Evolutionary conservation across 2,329 filamentous ascomycete genomes (phyloP).

Genomic region (Ophiostoma quercus): DNA sequence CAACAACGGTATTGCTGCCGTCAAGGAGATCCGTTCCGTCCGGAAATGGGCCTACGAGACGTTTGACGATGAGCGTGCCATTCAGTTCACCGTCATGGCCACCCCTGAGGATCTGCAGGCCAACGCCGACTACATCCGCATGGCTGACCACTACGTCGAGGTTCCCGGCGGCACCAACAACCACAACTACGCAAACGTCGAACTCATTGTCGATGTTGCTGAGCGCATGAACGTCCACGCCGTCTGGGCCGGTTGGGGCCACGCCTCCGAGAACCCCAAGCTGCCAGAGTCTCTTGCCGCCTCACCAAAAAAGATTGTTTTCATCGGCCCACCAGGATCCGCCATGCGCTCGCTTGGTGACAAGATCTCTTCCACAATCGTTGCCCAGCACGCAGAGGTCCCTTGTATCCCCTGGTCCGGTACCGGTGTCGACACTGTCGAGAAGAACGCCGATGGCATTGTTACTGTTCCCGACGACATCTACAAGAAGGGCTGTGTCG

Average conservation of each 20-base stretch:
- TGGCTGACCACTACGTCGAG: constrained; percentile 99
- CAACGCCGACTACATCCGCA: constrained; percentile 98
- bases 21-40: constrained; percentile 98
- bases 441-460: constrained; percentile 73
- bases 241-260: constrained; percentile 98
- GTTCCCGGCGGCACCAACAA: constrained; percentile 98
- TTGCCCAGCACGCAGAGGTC: constrained; percentile 92
- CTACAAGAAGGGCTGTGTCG: constrained; percentile 87
- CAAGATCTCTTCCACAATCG: constrained; percentile 99
- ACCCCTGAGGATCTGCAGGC: constrained; percentile 95
- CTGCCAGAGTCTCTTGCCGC: constrained; percentile 92
- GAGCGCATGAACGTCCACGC: constrained; percentile 98
- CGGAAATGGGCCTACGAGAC: constrained; percentile 99
- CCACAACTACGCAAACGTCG: constrained; percentile 99
- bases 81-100: constrained; percentile 99
- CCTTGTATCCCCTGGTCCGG: constrained; percentile 99
- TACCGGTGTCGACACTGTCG: constrained; percentile 78
- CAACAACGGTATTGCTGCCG: constrained; percentile 98
- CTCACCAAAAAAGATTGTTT: constrained; percentile 97
- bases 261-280: constrained; percentile 97
- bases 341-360: constrained; percentile 98
- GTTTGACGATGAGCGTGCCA: constrained; percentile 95
- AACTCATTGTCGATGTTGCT: constrained; percentile 96
- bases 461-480: constrained; percentile 84
- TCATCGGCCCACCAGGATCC: constrained; percentile 95